These are phyloP conservation scores for Stylosanthes scabra DNA, from an alignment of 331 rosid species.

Conservation along the genomic window DNA sequence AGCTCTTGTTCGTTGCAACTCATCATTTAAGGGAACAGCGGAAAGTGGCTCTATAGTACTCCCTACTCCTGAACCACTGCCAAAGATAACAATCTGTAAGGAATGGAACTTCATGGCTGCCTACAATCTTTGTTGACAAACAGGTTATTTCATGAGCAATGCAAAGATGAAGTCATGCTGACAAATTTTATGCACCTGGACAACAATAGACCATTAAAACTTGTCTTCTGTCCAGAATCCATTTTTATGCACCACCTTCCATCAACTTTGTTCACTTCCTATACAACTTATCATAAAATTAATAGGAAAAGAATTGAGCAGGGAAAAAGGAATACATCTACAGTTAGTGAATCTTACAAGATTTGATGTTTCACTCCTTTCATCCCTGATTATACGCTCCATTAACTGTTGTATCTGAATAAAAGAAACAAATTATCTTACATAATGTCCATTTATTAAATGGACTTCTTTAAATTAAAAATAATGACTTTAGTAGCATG, in stretches of 20 bases:
- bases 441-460: slow-evolving; percentile 17
- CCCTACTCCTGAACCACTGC: slow-evolving; percentile 78
- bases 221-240: slow-evolving; percentile 59
- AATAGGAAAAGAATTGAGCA: slow-evolving; percentile 36
- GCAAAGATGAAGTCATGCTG: slow-evolving; percentile 35
- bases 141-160: slow-evolving; percentile 32
- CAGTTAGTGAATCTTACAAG: slow-evolving; percentile 63
- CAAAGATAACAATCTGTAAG: slow-evolving; percentile 57
- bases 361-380: slow-evolving; percentile 60
- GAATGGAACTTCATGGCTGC: slow-evolving; percentile 28
- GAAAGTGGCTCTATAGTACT: slow-evolving; percentile 84
- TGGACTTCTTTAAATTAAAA: slow-evolving; percentile 34
- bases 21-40: slow-evolving; percentile 86
- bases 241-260: slow-evolving; percentile 96
- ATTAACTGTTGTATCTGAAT: slow-evolving; percentile 77
- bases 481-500: slow-evolving; percentile 9
- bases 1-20: slow-evolving; percentile 83
- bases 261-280: slow-evolving; percentile 83
- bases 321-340: slow-evolving; percentile 31
- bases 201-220: slow-evolving; percentile 74
- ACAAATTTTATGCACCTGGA: slow-evolving; percentile 69
- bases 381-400: slow-evolving; percentile 73
- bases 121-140: slow-evolving; percentile 29
- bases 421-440: slow-evolving; percentile 33
- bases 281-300: slow-evolving; percentile 45